phyloP scores from a whole-genome alignment of 345 rosid genomes.

The Tarenaya hassleriana region DNA sequence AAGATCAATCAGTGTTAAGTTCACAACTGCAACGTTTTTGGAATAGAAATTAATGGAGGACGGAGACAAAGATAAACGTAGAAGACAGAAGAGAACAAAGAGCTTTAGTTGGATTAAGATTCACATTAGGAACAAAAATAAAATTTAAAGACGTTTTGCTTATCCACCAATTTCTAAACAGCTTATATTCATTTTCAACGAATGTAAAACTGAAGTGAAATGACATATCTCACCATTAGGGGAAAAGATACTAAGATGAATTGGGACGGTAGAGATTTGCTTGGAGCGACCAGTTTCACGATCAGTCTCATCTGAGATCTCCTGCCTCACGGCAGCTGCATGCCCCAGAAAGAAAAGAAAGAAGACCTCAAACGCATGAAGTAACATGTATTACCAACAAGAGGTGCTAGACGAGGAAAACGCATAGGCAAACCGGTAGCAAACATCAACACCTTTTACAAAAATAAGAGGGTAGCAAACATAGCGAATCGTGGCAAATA shows the following conservation, averaged over 20 bases:
- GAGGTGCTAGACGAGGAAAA: background rate
- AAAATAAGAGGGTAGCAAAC: background rate
- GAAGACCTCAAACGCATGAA: conserved; percentile 12
- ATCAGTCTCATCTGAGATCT: conserved; percentile 91
- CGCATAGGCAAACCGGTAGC: background rate
- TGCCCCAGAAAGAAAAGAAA: conserved; percentile 15
- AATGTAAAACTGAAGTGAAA: background rate
- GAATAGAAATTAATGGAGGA: conserved; percentile 1
- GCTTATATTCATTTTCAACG: too few species aligned
- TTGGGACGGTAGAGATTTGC: conserved; percentile 79
- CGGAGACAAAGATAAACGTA: conserved; percentile 6
- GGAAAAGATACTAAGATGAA: conserved; percentile 89
- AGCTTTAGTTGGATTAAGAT: background rate
- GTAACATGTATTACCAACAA: background rate
- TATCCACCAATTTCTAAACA: too few species aligned
- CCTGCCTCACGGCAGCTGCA: conserved; percentile 85
- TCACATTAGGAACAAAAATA: conserved; percentile 2
- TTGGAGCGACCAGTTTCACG: conserved; percentile 88
- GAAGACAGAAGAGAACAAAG: background rate
- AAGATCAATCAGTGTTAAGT: conserved; percentile 90
- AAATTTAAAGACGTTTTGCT: background rate
- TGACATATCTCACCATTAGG: conserved; percentile 65
- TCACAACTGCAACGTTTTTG: conserved; percentile 57
- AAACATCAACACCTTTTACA: too few species aligned
- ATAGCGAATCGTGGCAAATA: conserved; percentile 3